These are phyloP conservation scores for Saitozyma sp. DNA, from an alignment of 768 basidiomycete species.

Conservation along the genomic window DNA sequence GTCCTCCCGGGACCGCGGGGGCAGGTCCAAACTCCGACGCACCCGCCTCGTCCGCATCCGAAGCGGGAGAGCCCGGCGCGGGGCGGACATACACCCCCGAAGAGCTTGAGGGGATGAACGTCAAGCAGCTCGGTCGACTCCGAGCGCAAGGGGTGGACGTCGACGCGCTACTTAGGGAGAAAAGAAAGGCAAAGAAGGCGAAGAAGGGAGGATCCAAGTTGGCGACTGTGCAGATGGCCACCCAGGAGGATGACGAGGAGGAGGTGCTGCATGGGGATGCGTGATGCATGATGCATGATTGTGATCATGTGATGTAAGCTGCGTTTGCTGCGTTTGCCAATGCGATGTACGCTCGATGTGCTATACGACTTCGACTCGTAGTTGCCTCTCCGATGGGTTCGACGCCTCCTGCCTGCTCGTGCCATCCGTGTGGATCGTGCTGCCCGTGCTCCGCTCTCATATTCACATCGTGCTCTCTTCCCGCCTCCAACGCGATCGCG, in stretches of 20 bases:
- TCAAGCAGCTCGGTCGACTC: slow-evolving; percentile 39
- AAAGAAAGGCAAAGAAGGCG: slow-evolving; percentile 32
- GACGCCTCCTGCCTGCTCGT: no score
- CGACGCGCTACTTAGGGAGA: slow-evolving; percentile 31
- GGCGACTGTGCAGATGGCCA: neutral
- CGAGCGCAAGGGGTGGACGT: slow-evolving; percentile 45
- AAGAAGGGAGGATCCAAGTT: slow-evolving; percentile 12
- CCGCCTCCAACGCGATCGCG: no score
- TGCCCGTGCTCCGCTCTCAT: no score
- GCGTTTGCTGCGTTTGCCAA: neutral
- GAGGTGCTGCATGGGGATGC: neutral
- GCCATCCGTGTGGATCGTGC: no score
- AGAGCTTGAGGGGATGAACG: slow-evolving; percentile 28
- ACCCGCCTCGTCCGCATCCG: slow-evolving; percentile 1
- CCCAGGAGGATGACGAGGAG: slow-evolving; percentile 12
- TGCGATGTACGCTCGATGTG: no score
- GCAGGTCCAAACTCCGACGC: neutral
- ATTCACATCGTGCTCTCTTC: no score
- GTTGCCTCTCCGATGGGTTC: no score
- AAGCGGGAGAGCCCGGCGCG: neutral
- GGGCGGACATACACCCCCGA: slow-evolving; percentile 22
- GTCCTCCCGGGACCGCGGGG: slow-evolving; percentile 6
- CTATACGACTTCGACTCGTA: no score
- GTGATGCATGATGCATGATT: neutral
- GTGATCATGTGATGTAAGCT: neutral